These are phyloP conservation scores for Persicaria tinctoria DNA, from an alignment of 148 eudicot genomes.

Conservation along the genomic window DNA sequence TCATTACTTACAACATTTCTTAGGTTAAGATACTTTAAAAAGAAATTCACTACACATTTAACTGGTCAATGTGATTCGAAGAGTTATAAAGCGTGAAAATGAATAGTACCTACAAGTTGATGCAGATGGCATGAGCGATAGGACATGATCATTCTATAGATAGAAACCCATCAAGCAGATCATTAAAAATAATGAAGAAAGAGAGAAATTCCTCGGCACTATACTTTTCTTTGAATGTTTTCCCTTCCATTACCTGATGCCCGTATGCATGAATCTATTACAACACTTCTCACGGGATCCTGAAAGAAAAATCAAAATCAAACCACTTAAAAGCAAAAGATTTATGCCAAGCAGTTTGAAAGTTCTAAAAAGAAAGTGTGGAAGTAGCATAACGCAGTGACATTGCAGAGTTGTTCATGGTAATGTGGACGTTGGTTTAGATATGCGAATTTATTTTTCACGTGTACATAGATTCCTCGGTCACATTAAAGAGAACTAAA, in stretches of 20 bases:
- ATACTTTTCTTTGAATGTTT: slow-evolving; percentile 50
- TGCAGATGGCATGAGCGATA: background rate
- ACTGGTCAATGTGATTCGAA: slow-evolving; percentile 44
- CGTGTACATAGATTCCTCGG: too few species aligned
- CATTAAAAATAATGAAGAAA: background rate
- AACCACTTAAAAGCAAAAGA: too few species aligned
- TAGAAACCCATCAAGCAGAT: background rate
- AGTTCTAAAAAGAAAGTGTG: too few species aligned
- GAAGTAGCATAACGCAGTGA: too few species aligned
- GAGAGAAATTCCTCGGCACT: background rate
- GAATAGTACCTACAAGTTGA: slow-evolving; percentile 47
- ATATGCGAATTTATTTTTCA: too few species aligned
- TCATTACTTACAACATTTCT: background rate
- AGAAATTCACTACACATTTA: slow-evolving; percentile 39
- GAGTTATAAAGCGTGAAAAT: slow-evolving; percentile 55
- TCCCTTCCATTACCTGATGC: slow-evolving; percentile 54
- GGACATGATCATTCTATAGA: background rate
- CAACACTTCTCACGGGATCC: slow-evolving; percentile 26
- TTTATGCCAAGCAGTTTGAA: too few species aligned
- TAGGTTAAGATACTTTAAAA: background rate
- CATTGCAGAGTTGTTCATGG: too few species aligned
- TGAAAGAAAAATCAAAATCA: too few species aligned
- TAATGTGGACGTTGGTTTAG: too few species aligned
- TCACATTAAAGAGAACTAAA: too few species aligned
- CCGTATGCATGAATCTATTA: slow-evolving; percentile 55